Percentiles rank a stretch among this genome's conserved stretches.
Conservation (phyloP, 2,329 filamentous ascomycete species). For the Plenodomus lindquistii region DNA sequence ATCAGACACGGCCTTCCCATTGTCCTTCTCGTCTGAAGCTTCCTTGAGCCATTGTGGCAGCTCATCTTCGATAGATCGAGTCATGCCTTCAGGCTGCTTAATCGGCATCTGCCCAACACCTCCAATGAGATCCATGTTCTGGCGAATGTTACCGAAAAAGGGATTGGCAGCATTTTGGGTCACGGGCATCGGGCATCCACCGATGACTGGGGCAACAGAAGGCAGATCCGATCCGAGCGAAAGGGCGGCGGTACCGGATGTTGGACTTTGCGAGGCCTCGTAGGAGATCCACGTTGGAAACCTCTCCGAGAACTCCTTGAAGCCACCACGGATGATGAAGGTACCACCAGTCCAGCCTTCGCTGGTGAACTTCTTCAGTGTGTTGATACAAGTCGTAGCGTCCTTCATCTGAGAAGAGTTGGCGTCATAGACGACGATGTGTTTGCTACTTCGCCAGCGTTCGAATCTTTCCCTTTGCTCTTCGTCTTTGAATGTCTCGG, state of each 20-base stretch:
- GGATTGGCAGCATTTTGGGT: constrained; percentile 74
- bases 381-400: constrained; percentile 77
- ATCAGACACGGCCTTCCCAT: constrained; percentile 79
- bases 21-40: constrained; percentile 68
- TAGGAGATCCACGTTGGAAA: constrained; percentile 64
- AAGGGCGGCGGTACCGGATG: constrained; percentile 26
- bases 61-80: constrained; percentile 50
- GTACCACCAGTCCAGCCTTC: constrained; percentile 79
- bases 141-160: constrained; percentile 94
- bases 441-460: constrained; percentile 72
- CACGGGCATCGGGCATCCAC: constrained; percentile 80
- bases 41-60: constrained; percentile 79
- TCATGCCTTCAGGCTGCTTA: constrained; percentile 60
- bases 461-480: constrained; percentile 73
- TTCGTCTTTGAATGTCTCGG: constrained; percentile 79
- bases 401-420: constrained; percentile 78
- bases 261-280: constrained; percentile 43
- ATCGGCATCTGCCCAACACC: constrained; percentile 81
- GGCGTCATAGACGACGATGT: constrained; percentile 86
- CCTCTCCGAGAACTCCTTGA: constrained; percentile 69
- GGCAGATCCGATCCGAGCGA: constrained; percentile 41
- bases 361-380: constrained; percentile 86
- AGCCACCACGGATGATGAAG: constrained; percentile 81
- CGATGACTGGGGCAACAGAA: constrained; percentile 76
- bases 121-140: constrained; percentile 92